Evolutionary conservation across 768 basidiomycete genomes (phyloP), one percentile per base, ranked within the genome.

Genomic region (Hygrophoropsis aurantiaca): DNA sequence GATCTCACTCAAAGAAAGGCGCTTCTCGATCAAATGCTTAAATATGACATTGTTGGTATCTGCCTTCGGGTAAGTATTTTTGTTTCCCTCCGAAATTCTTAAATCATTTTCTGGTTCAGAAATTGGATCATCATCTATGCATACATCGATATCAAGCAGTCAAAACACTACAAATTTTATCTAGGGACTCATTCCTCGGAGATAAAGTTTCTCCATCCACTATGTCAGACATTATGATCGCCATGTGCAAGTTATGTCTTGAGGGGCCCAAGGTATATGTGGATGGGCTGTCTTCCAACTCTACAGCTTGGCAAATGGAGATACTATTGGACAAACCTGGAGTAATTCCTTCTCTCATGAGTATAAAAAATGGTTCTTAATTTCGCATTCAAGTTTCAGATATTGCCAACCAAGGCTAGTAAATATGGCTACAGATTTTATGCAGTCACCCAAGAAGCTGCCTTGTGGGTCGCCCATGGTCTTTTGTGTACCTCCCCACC

Each of bases 361-460:
- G 20, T 5, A 5, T 42, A 20, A 19, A 15, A n/a, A n/a, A n/a
- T n/a, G n/a, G n/a, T n/a, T n/a, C n/a, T n/a, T n/a, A n/a, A n/a
- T n/a, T n/a, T n/a, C n/a, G n/a, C n/a, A n/a, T n/a, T n/a, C n/a
- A n/a, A n/a, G n/a, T n/a, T n/a, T n/a, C n/a, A n/a, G n/a, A n/a
- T n/a, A n/a, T 16, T 20, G 11, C 24, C 11, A 11, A 20, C 18
- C 23, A 21, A 40, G 20, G 56, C 60, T 4, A 34, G 42, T 4
- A 40, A 42, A 42, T 59, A 61, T 44, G 61, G 54, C 10, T 57
- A 56, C 4, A 52, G 64, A 25, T 59, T 56, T 45, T 69, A 60
- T 43, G 61, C 59, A 16, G 59, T 65, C 49, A 19, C 57, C 4
- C 59, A 59, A 40, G 51, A 51, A 34, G n/a, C 19, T 8, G 42